Evolutionary conservation across 2,329 filamentous ascomycete species (phyloP).

Genomic region (Fusarium bulbicola): DNA sequence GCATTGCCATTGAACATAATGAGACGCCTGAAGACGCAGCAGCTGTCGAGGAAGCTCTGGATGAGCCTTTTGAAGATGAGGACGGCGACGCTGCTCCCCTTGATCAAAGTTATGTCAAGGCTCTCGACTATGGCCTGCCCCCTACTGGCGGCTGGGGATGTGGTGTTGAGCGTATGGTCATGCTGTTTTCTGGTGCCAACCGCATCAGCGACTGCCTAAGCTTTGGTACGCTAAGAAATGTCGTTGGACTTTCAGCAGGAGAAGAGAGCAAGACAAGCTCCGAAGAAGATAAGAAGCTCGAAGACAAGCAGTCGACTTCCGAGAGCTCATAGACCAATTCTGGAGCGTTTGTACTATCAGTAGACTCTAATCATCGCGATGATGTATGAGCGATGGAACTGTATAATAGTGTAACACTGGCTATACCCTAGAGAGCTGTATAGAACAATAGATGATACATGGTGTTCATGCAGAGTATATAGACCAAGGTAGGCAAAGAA

Average conservation of each 20-base stretch:
- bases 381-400: slow-evolving; percentile 36
- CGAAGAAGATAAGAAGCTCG: slow-evolving; percentile 23
- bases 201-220: slow-evolving; percentile 87
- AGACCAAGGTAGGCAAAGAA: background rate
- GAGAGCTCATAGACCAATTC: background rate
- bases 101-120: slow-evolving; percentile 86
- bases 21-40: slow-evolving; percentile 10
- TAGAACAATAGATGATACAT: slow-evolving; percentile 13
- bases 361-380: slow-evolving; percentile 3
- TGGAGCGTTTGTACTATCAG: background rate
- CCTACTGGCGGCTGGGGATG: slow-evolving; percentile 98
- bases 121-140: slow-evolving; percentile 89
- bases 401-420: slow-evolving; percentile 38
- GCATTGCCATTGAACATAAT: slow-evolving; percentile 42
- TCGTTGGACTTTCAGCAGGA: slow-evolving; percentile 61
- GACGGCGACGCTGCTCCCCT: slow-evolving; percentile 57
- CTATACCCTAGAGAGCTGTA: slow-evolving; percentile 21
- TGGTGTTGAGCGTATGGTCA: slow-evolving; percentile 88
- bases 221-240: slow-evolving; percentile 84
- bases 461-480: background rate
- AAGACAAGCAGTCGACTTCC: slow-evolving; percentile 29
- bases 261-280: slow-evolving; percentile 38
- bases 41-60: slow-evolving; percentile 1
- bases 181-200: slow-evolving; percentile 83
- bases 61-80: slow-evolving; percentile 47